Base-by-base conservation (phyloP, 345 rosid genomes). In the Hibiscus tridactylites region DNA sequence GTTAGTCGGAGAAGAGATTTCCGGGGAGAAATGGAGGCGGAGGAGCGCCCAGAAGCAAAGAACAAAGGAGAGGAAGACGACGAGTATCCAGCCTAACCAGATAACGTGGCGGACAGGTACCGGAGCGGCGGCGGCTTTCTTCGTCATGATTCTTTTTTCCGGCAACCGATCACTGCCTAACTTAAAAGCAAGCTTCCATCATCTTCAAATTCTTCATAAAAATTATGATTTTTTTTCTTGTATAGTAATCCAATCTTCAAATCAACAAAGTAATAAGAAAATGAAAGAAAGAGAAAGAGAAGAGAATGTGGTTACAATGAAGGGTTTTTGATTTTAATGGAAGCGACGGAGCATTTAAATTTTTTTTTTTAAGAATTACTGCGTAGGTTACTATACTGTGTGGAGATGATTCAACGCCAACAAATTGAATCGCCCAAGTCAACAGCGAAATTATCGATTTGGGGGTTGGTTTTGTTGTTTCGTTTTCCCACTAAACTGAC, bases 61-160 rank as follows among this genome's bases (percentile, higher is more conserved):
- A 3, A 79, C 52, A 63, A 86, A 26, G 57, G 85, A 89, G 75
- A 92, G 54, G 76, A 83, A 12, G 74, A 87, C 46, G 21, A 83
- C 75, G 12, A 89, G 81, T 88, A 86, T 92, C 95, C 90, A 92
- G 63, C 82, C 82, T 9, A 81, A 70, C 90, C 90, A 80, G 46
- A 88, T 50, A 61, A 75, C 80, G 79, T 75, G 83, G 72, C 88
- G 88, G 9, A 21, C 61, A 15, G 73, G 61, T 31, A 67, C 58
- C 35, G 81, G 76, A 9, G 24, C 9, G 4, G 37, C 75, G 24
- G 52, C 74, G 29, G 76, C 31, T 80, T 81, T 91, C 85, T 79
- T 90, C 81, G 75, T 73, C 96, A 90, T 87, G 16, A 59, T 73
- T 37, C 56, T 73, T 54, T 77, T 57, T 58, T 33, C 12, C 10